These are phyloP conservation scores for Syncephalastrum sp. DNA, from an alignment of 371 early-diverging fungal species.

Conservation along the genomic window DNA sequence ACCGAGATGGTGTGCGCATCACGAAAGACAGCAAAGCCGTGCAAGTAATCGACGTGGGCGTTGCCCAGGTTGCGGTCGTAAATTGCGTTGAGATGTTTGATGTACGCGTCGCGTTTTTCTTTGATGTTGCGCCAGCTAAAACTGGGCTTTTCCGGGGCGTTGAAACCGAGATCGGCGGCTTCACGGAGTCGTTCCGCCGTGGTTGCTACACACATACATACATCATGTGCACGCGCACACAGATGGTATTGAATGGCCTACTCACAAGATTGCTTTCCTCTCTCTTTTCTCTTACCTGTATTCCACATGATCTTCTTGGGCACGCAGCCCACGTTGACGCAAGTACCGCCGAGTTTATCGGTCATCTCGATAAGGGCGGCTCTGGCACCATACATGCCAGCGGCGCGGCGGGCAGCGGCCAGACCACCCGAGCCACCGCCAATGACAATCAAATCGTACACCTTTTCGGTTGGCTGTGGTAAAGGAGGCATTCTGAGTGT, in stretches of 20 bases:
- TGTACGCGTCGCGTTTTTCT: slow-evolving; percentile 92
- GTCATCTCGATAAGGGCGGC: slow-evolving; percentile 89
- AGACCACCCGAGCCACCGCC: slow-evolving; percentile 89
- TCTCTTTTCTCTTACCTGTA: slow-evolving; percentile 51
- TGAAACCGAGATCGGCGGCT: slow-evolving; percentile 88
- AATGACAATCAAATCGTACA: slow-evolving; percentile 89
- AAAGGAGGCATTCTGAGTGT: slow-evolving; percentile 15
- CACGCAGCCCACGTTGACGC: slow-evolving; percentile 97
- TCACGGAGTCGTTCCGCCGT: slow-evolving; percentile 86
- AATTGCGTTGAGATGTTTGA: slow-evolving; percentile 94
- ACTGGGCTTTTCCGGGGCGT: slow-evolving; percentile 34
- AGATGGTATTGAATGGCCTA: background rate
- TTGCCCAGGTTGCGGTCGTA: slow-evolving; percentile 89
- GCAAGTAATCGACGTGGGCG: slow-evolving; percentile 80
- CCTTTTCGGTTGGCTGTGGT: slow-evolving; percentile 21
- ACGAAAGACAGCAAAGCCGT: slow-evolving; percentile 86
- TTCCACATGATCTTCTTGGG: slow-evolving; percentile 99
- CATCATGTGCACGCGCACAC: background rate
- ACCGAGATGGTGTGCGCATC: slow-evolving; percentile 74
- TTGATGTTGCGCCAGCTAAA: slow-evolving; percentile 81
- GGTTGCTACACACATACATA: slow-evolving; percentile 50
- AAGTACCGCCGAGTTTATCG: slow-evolving; percentile 89
- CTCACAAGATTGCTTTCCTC: background rate
- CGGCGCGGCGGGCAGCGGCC: slow-evolving; percentile 92
- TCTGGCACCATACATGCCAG: slow-evolving; percentile 81